Conservation (phyloP, 106 monocot species). For the Triglochin maritima region DNA sequence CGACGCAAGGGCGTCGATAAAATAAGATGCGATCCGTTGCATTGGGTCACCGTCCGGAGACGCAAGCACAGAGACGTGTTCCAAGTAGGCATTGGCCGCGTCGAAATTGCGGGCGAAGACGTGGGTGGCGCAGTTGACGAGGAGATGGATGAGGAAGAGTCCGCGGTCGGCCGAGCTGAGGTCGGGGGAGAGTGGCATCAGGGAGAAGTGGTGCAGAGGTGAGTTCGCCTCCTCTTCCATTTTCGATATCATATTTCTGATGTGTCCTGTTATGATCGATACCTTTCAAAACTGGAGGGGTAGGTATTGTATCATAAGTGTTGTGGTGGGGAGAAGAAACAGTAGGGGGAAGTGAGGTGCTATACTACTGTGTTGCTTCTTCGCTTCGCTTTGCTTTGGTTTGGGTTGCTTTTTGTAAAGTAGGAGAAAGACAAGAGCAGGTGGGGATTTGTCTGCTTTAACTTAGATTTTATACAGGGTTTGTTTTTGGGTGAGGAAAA, state of each 20-base stretch:
- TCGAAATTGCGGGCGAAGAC: conserved; percentile 10
- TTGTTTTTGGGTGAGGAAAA: too few species aligned
- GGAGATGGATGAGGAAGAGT: conserved; percentile 24
- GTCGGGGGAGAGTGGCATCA: conserved; percentile 8
- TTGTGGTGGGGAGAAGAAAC: not conserved
- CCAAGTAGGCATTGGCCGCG: conserved; percentile 13
- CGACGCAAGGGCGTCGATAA: conserved; percentile 21
- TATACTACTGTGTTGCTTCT: not conserved
- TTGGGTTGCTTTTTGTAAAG: too few species aligned
- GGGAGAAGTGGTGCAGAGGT: conserved; percentile 10
- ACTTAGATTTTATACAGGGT: too few species aligned
- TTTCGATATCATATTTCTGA: not conserved
- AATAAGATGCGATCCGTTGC: conserved; percentile 23
- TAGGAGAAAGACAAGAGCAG: too few species aligned
- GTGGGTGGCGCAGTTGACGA: conserved; percentile 18
- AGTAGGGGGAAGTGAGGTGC: not conserved
- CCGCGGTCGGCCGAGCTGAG: conserved; percentile 20
- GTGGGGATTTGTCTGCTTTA: too few species aligned
- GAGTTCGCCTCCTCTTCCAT: not conserved
- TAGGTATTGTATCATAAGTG: too few species aligned
- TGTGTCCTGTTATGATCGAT: too few species aligned
- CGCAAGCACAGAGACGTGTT: conserved; percentile 18
- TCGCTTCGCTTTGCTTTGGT: too few species aligned
- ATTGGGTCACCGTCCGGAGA: conserved; percentile 25
- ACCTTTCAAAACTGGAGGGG: too few species aligned